These are phyloP conservation scores for Hippophae tibetana DNA, from an alignment of 306 rosid species.

Conservation along the genomic window DNA sequence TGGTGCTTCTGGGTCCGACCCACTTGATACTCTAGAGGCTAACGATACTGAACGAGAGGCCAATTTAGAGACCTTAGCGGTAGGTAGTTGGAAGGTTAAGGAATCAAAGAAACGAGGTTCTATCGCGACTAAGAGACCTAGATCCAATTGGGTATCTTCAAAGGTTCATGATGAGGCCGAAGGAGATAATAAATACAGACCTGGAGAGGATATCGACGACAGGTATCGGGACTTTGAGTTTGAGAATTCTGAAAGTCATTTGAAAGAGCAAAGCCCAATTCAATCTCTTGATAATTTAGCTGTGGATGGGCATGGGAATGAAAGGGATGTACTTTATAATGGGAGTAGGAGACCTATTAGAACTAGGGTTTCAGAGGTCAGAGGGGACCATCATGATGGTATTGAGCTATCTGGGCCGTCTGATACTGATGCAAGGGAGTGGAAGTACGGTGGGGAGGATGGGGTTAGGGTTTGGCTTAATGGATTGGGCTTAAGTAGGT, in stretches of 20 bases:
- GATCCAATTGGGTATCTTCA: conserved; percentile 82
- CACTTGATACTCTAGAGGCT: conserved; percentile 51
- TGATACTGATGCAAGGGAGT: conserved; percentile 61
- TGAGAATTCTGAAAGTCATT: conserved; percentile 69
- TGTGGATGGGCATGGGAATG: conserved; percentile 53
- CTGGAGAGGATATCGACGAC: conserved; percentile 60
- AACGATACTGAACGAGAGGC: conserved; percentile 40
- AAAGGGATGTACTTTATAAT: conserved; percentile 36
- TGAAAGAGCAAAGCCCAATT: conserved; percentile 63
- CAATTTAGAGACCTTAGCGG: conserved; percentile 58
- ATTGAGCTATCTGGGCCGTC: conserved; percentile 75
- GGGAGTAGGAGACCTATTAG: conserved; percentile 51
- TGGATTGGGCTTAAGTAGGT: conserved; percentile 77
- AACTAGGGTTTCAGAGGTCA: conserved; percentile 52
- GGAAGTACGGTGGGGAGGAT: conserved; percentile 72
- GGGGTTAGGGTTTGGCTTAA: conserved; percentile 88
- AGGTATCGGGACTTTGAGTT: conserved; percentile 61
- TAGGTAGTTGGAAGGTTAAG: conserved; percentile 81
- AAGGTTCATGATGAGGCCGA: conserved; percentile 58
- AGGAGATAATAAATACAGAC: conserved; percentile 58
- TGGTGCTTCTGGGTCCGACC: conserved; percentile 27
- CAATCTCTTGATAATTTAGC: conserved; percentile 69
- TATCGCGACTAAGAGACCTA: conserved; percentile 48
- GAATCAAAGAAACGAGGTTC: conserved; percentile 72
- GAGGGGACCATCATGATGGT: conserved; percentile 62